Evolutionary conservation across 139 green algal species (phyloP).

Genomic region (Asterochloris erici): DNA sequence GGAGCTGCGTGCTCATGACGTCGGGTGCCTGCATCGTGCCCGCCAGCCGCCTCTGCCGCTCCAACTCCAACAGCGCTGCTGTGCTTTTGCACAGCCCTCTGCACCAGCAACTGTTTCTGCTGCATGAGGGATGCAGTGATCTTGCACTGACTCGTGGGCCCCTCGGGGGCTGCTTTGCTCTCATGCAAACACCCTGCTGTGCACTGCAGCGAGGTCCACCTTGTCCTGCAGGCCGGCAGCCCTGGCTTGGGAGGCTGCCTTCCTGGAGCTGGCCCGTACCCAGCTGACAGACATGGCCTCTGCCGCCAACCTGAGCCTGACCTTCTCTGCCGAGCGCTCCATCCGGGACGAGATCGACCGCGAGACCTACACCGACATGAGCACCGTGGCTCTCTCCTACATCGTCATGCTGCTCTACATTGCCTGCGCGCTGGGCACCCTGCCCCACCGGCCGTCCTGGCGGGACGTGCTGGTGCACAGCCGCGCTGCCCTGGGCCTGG

Average conservation of each 20-base stretch:
- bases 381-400: constrained; percentile 68
- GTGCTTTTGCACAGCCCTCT: too few species aligned
- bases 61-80: too few species aligned
- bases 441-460: constrained; percentile 28
- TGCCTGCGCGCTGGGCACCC: constrained; percentile 52
- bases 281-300: constrained; percentile 32
- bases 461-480: constrained; percentile 41
- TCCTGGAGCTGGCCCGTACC: constrained; percentile 55
- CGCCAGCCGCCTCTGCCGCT: too few species aligned
- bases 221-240: constrained; percentile 36
- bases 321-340: constrained; percentile 77
- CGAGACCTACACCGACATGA: constrained; percentile 50
- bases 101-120: too few species aligned
- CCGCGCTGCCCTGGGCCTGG: constrained; percentile 56
- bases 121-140: too few species aligned
- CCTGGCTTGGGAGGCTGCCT: constrained; percentile 77
- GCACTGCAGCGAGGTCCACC: not conserved
- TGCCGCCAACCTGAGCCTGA: constrained; percentile 52
- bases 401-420: constrained; percentile 87
- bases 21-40: too few species aligned
- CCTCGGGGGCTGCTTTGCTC: too few species aligned
- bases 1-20: too few species aligned
- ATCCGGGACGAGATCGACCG: constrained; percentile 81
- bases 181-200: not conserved
- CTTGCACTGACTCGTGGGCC: too few species aligned